These are phyloP conservation scores for Cadophora luteo-olivacea DNA, from an alignment of 2,329 filamentous ascomycete genomes.

Conservation along the genomic window DNA sequence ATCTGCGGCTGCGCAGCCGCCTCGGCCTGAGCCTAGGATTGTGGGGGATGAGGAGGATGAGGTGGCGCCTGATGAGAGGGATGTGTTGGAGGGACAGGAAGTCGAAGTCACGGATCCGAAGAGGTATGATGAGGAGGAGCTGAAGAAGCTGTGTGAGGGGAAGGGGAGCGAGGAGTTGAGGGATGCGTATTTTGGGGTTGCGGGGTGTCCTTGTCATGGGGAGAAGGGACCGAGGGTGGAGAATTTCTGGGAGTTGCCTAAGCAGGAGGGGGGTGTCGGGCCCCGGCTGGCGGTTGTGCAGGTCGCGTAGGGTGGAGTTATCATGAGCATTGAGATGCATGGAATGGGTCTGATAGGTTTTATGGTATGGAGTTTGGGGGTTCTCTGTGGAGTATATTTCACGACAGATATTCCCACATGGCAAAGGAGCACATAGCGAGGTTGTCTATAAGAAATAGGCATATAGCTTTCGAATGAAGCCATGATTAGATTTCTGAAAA, in stretches of 20 bases:
- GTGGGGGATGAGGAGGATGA: slow-evolving; percentile 31
- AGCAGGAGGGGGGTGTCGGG: slow-evolving; percentile 8
- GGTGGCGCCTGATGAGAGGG: slow-evolving; percentile 24
- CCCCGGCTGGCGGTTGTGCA: slow-evolving; percentile 30
- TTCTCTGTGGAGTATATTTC: neutral
- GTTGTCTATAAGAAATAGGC: neutral
- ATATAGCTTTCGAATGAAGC: neutral
- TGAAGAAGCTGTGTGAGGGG: slow-evolving; percentile 31
- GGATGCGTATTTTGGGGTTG: slow-evolving; percentile 30
- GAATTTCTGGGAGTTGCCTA: slow-evolving; percentile 37
- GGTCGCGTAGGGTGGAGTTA: slow-evolving; percentile 3
- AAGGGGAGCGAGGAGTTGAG: slow-evolving; percentile 27
- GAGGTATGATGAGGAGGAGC: slow-evolving; percentile 27
- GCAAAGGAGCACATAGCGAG: neutral
- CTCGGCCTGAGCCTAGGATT: slow-evolving; percentile 11
- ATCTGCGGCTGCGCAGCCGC: slow-evolving; percentile 30
- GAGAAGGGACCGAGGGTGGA: slow-evolving; percentile 26
- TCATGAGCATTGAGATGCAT: neutral
- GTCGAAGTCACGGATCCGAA: slow-evolving; percentile 20
- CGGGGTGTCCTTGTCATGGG: slow-evolving; percentile 35
- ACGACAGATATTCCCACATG: slow-evolving; percentile 8
- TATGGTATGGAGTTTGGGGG: slow-evolving; percentile 2
- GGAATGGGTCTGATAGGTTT: neutral
- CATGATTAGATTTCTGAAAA: neutral
- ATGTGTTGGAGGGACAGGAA: slow-evolving; percentile 18